Evolutionary conservation across 2,329 filamentous ascomycete species (phyloP).

Genomic region (Talaromyces rugulosus): DNA sequence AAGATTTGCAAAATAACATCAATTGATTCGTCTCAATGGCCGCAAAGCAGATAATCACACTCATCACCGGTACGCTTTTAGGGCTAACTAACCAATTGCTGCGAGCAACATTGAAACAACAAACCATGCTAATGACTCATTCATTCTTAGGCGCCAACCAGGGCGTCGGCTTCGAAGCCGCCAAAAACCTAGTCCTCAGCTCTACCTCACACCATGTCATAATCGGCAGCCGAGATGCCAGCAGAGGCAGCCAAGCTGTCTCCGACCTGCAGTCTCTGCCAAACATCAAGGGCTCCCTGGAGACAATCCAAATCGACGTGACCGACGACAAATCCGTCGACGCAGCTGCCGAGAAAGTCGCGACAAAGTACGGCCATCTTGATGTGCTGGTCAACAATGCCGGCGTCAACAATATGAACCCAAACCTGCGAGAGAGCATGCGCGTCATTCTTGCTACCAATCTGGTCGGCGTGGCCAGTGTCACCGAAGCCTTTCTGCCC

Average conservation of each 20-base stretch:
- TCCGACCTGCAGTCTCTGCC: slow-evolving; percentile 5
- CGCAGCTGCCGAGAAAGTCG: slow-evolving; percentile 53
- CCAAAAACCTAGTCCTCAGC: slow-evolving; percentile 12
- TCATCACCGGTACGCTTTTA: slow-evolving; percentile 11
- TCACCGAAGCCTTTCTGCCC: slow-evolving; percentile 34
- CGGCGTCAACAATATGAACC: slow-evolving; percentile 13
- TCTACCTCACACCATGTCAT: slow-evolving; percentile 19
- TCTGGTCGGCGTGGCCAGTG: slow-evolving; percentile 33
- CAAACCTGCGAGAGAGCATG: slow-evolving; percentile 23
- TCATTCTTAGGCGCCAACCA: slow-evolving; percentile 9
- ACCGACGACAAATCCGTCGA: slow-evolving; percentile 49
- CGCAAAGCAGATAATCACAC: slow-evolving; percentile 10
- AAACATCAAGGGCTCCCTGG: slow-evolving; percentile 12
- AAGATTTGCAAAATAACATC: background rate
- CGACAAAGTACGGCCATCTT: slow-evolving; percentile 47
- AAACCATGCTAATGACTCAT: background rate
- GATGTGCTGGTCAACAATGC: slow-evolving; percentile 26
- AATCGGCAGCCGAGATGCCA: slow-evolving; percentile 14
- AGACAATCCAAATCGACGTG: slow-evolving; percentile 40
- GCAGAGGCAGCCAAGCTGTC: slow-evolving; percentile 13
- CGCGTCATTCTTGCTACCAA: slow-evolving; percentile 35
- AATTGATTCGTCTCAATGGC: slow-evolving; percentile 4
- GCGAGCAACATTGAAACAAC: background rate
- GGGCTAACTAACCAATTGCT: background rate
- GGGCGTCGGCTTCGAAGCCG: slow-evolving; percentile 12